Percentiles rank a stretch among this genome's conserved stretches.
These are phyloP conservation scores for Sungouiella blattae DNA, from an alignment of 805 yeast genomes.

Conservation along the genomic window DNA sequence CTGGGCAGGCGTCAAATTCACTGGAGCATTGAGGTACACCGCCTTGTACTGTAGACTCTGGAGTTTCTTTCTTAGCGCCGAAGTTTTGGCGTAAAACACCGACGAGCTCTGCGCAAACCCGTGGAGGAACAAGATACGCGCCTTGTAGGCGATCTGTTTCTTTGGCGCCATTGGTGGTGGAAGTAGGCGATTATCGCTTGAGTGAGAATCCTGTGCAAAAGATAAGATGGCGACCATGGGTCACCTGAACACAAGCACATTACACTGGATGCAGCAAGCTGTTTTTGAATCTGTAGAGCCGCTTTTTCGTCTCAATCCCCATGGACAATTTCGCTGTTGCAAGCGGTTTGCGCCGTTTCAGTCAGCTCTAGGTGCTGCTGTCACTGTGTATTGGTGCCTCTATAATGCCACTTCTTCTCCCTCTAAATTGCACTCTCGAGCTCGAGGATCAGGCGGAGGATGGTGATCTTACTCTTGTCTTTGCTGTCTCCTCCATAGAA, in stretches of 20 bases:
- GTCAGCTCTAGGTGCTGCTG: too few relatives aligned
- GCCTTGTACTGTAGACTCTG: slow-evolving; percentile 64
- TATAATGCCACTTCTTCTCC: too few relatives aligned
- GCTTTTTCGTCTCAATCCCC: too few relatives aligned
- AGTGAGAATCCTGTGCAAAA: too few relatives aligned
- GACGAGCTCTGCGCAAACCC: slow-evolving; percentile 87
- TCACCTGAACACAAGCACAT: too few relatives aligned
- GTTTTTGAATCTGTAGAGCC: too few relatives aligned
- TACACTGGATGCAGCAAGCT: too few relatives aligned
- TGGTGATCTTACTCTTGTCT: slow-evolving; percentile 33
- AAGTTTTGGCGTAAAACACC: slow-evolving; percentile 81
- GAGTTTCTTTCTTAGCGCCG: slow-evolving; percentile 80
- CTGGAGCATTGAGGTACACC: slow-evolving; percentile 78
- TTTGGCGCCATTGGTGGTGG: slow-evolving; percentile 1
- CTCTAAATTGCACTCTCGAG: slow-evolving; percentile 24
- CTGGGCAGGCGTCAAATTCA: slow-evolving; percentile 60
- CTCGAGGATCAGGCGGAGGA: slow-evolving; percentile 58
- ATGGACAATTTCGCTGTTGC: too few relatives aligned
- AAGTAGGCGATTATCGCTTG: too few relatives aligned
- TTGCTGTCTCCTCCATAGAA: slow-evolving; percentile 35
- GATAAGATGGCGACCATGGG: too few relatives aligned
- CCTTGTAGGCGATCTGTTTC: slow-evolving; percentile 16
- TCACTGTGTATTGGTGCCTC: too few relatives aligned
- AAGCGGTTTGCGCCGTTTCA: too few relatives aligned
- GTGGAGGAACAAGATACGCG: slow-evolving; percentile 77